Evolutionary conservation across 495 filamentous ascomycete species (phyloP).

Genomic region (Aspergillus saccharolyticus): DNA sequence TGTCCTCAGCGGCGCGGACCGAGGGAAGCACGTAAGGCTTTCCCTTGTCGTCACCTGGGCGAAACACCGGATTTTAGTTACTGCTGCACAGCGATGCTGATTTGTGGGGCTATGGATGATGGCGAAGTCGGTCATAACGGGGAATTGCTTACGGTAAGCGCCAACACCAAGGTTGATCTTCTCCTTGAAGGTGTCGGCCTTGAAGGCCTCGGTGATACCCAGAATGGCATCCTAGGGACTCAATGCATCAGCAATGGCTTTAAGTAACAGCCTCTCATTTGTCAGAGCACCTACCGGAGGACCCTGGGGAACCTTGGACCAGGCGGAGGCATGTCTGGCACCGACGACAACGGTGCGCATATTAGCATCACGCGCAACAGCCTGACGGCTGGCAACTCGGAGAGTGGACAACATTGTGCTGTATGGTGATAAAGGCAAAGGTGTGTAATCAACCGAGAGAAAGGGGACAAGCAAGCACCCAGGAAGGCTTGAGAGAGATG

Average conservation of each 20-base stretch:
- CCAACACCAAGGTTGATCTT: conserved; percentile 94
- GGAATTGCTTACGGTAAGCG: conserved; percentile 43
- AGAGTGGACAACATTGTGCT: conserved; percentile 52
- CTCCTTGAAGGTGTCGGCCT: conserved; percentile 81
- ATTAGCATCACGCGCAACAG: conserved; percentile 43
- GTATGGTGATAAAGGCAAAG: conserved; percentile 11
- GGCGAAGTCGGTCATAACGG: too few relatives aligned
- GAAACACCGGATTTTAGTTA: not conserved
- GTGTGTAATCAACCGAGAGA: conserved; percentile 15
- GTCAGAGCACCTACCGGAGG: conserved; percentile 67
- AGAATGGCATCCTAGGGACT: conserved; percentile 65
- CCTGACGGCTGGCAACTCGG: conserved; percentile 52
- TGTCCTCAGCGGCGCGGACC: conserved; percentile 82
- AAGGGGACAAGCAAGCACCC: conserved; percentile 14
- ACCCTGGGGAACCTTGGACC: conserved; percentile 85
- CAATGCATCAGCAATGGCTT: conserved; percentile 28
- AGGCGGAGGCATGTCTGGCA: conserved; percentile 70
- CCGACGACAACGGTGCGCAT: conserved; percentile 46
- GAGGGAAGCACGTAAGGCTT: conserved; percentile 97
- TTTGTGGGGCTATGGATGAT: not conserved
- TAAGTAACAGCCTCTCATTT: conserved; percentile 4
- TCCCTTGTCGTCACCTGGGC: conserved; percentile 77
- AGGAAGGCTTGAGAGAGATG: conserved; percentile 9
- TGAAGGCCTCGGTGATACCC: conserved; percentile 99
- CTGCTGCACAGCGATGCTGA: not conserved